These are phyloP conservation scores for Lichina pygmaea DNA, from an alignment of 495 filamentous ascomycete species.

Conservation along the genomic window DNA sequence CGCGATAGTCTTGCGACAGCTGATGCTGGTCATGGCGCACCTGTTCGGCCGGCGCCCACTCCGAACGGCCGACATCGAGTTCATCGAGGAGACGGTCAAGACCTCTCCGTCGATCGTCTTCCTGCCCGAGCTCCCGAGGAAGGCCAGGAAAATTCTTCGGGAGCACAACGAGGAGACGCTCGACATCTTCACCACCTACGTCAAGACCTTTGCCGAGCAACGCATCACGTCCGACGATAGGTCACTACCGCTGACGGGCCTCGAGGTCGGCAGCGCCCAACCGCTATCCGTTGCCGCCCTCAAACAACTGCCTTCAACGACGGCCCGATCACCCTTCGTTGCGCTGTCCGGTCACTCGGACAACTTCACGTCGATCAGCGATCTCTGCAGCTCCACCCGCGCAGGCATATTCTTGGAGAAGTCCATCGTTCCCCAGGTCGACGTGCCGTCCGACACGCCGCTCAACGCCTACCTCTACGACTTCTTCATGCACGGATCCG, in stretches of 20 bases:
- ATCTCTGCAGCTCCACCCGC: slow-evolving; percentile 34
- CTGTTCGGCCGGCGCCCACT: slow-evolving; percentile 31
- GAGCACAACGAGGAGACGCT: slow-evolving; percentile 36
- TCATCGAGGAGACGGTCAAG: slow-evolving; percentile 17
- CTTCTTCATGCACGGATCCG: slow-evolving; percentile 45
- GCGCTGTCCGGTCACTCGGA: slow-evolving; percentile 43
- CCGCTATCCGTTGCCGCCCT: slow-evolving; percentile 1
- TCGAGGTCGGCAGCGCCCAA: slow-evolving; percentile 15
- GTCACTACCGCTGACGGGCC: slow-evolving; percentile 28
- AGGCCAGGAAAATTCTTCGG: slow-evolving; percentile 24
- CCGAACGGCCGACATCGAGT: slow-evolving; percentile 16
- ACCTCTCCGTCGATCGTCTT: slow-evolving; percentile 29
- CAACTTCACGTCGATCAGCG: slow-evolving; percentile 27
- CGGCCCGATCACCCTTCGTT: slow-evolving; percentile 35
- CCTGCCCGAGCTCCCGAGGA: slow-evolving; percentile 30
- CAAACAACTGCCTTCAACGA: slow-evolving; percentile 8
- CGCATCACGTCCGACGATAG: slow-evolving; percentile 24
- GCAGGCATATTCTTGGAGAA: slow-evolving; percentile 44
- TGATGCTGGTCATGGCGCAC: slow-evolving; percentile 43
- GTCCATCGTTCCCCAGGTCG: slow-evolving; percentile 37
- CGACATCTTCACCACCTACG: slow-evolving; percentile 35
- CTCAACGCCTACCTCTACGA: slow-evolving; percentile 50
- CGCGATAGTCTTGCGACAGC: slow-evolving; percentile 13
- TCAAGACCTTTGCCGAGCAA: slow-evolving; percentile 36
- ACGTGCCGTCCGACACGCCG: slow-evolving; percentile 24